phyloP scores from a whole-genome alignment of 768 basidiomycete genomes.

The Boletus barrowsii region DNA sequence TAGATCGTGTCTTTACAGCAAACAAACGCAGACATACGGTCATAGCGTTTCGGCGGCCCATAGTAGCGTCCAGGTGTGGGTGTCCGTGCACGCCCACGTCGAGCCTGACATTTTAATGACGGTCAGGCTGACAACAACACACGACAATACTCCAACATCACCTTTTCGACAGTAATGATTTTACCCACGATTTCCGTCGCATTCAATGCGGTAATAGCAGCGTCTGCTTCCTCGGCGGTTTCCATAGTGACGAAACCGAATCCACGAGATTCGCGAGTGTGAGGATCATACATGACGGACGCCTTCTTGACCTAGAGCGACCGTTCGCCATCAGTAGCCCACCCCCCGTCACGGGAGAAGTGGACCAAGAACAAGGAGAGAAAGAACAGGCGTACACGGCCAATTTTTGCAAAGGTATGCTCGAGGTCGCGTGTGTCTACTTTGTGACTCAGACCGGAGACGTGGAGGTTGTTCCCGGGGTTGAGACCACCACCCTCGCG shows the following conservation, averaged over 20 bases:
- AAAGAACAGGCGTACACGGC: conserved; percentile 53
- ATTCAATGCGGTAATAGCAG: conserved; percentile 82
- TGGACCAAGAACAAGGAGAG: background rate
- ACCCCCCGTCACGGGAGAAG: background rate
- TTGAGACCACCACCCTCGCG: conserved; percentile 41
- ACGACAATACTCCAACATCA: conserved; percentile 24
- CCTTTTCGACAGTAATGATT: conserved; percentile 85
- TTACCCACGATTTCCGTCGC: conserved; percentile 86
- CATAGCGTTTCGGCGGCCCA: conserved; percentile 82
- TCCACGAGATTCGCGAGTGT: conserved; percentile 68
- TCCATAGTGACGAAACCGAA: conserved; percentile 92
- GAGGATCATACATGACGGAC: conserved; percentile 70
- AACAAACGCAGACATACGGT: conserved; percentile 42
- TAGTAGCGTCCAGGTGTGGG: conserved; percentile 96
- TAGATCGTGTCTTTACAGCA: background rate
- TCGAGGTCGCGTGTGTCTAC: conserved; percentile 87
- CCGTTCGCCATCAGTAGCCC: conserved; percentile 3
- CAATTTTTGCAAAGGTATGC: conserved; percentile 83
- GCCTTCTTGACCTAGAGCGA: conserved; percentile 52
- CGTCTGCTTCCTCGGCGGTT: conserved; percentile 83
- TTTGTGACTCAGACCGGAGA: conserved; percentile 56
- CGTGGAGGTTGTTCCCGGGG: conserved; percentile 65
- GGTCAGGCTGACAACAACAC: background rate
- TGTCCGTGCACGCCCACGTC: conserved; percentile 84
- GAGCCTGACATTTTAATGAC: conserved; percentile 51